These are phyloP conservation scores for Leccinellum luteum DNA, from an alignment of 768 basidiomycete genomes.

Conservation along the genomic window DNA sequence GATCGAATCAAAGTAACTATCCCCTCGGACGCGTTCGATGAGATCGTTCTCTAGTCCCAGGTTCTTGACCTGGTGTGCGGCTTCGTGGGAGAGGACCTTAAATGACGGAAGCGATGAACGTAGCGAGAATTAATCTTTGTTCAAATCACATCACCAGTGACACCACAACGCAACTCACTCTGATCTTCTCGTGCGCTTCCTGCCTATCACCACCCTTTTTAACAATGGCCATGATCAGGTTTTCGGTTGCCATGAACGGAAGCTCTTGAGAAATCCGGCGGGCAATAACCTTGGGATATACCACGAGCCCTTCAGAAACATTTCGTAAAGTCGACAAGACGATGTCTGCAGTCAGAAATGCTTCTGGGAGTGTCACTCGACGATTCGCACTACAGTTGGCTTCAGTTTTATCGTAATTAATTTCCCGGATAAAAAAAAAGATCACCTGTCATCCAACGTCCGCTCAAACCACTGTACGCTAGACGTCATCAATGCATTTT, in stretches of 20 bases:
- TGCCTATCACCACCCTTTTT: conserved; percentile 94
- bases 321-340: conserved; percentile 94
- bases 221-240: conserved; percentile 98
- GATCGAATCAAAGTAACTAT: conserved; percentile 90
- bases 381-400: conserved; percentile 76
- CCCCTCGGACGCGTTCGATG: conserved; percentile 77
- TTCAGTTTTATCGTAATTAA: conserved; percentile 4
- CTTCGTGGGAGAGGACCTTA: conserved; percentile 91
- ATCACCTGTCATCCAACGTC: conserved; percentile 90
- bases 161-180: conserved; percentile 45
- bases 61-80: conserved; percentile 90
- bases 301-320: conserved; percentile 97
- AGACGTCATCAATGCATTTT: conserved; percentile 93
- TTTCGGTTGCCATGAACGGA: conserved; percentile 99
- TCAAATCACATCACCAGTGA: conserved; percentile 12
- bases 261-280: conserved; percentile 91
- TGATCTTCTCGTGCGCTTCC: conserved; percentile 94
- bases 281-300: conserved; percentile 94
- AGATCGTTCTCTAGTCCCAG: conserved; percentile 95
- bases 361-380: conserved; percentile 93
- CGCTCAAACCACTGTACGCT: conserved; percentile 99
- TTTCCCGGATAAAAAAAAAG: conserved; percentile 4
- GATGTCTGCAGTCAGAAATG: conserved; percentile 96
- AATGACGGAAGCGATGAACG: conserved; percentile 3
- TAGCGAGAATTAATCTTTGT: conserved; percentile 9